These are phyloP conservation scores for Musa balbisiana DNA, from an alignment of 202 grass and related monocot species.

Conservation along the genomic window DNA sequence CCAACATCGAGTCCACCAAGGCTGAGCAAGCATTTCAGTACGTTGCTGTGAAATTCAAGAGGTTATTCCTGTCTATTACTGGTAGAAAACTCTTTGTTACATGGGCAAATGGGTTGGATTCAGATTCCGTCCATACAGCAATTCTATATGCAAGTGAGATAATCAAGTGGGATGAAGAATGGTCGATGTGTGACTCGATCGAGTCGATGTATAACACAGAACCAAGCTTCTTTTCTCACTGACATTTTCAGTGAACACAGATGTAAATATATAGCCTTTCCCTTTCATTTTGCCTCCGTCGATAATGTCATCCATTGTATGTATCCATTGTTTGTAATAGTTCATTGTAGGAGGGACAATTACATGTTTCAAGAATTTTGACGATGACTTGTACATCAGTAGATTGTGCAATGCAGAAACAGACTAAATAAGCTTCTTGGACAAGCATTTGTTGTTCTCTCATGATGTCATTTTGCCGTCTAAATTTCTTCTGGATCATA, in stretches of 20 bases:
- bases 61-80: slow-evolving; percentile 46
- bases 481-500: not conserved
- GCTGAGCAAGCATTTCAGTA: slow-evolving; percentile 66
- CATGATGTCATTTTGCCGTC: not conserved
- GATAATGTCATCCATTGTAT: slow-evolving; percentile 16
- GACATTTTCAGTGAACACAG: slow-evolving; percentile 9
- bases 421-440: not conserved
- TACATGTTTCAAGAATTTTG: not conserved
- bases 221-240: slow-evolving; percentile 51
- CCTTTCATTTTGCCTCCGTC: slow-evolving; percentile 7
- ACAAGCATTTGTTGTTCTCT: not conserved
- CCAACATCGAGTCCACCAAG: slow-evolving; percentile 28
- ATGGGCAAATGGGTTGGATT: slow-evolving; percentile 55
- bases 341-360: not conserved
- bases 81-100: slow-evolving; percentile 63
- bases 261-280: slow-evolving; percentile 29
- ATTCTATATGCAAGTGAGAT: slow-evolving; percentile 62
- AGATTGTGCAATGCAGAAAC: not conserved
- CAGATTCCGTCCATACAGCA: slow-evolving; percentile 38
- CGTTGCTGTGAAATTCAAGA: slow-evolving; percentile 69
- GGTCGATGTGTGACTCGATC: slow-evolving; percentile 31
- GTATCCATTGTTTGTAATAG: slow-evolving; percentile 28
- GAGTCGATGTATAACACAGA: slow-evolving; percentile 73
- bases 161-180: slow-evolving; percentile 79
- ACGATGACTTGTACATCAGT: not conserved